phyloP scores from a whole-genome alignment of 805 yeast genomes.

The Teunomyces lycoperdinae region DNA sequence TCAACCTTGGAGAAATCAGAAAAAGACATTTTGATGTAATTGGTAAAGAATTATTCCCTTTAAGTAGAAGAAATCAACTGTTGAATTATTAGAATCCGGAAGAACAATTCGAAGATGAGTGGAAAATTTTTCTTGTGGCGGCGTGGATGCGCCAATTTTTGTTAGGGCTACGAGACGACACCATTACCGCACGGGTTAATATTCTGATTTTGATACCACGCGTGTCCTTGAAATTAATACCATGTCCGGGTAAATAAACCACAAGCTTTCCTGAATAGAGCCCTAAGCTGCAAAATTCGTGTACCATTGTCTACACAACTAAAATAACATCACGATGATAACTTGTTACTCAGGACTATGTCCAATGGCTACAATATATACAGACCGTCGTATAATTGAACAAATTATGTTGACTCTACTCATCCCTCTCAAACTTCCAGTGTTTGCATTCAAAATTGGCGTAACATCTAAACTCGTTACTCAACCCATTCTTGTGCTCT shows the following conservation, averaged over 20 bases:
- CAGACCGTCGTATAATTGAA: background rate
- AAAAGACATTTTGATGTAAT: constrained; percentile 56
- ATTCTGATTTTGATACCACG: background rate
- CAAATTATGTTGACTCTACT: background rate
- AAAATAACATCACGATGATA: no score
- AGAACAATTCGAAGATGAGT: background rate
- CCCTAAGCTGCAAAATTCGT: constrained; percentile 2
- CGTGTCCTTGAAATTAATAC: background rate
- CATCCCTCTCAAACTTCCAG: constrained; percentile 52
- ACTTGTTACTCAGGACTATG: background rate
- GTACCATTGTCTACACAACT: background rate
- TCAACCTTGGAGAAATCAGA: constrained; percentile 79
- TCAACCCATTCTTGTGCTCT: constrained; percentile 78
- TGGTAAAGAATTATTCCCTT: constrained; percentile 2
- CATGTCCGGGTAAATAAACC: background rate
- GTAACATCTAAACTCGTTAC: constrained; percentile 86
- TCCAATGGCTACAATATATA: background rate
- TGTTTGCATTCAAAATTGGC: constrained; percentile 67
- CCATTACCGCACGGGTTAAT: background rate
- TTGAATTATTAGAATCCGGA: constrained; percentile 4
- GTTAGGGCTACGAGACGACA: background rate
- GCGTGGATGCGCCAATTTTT: background rate
- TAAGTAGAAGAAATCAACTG: constrained; percentile 2
- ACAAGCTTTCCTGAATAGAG: background rate
- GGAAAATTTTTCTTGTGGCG: constrained; percentile 1